Conservation (phyloP, 2,329 filamentous ascomycete species). For the Rasamsonia emersonii region DNA sequence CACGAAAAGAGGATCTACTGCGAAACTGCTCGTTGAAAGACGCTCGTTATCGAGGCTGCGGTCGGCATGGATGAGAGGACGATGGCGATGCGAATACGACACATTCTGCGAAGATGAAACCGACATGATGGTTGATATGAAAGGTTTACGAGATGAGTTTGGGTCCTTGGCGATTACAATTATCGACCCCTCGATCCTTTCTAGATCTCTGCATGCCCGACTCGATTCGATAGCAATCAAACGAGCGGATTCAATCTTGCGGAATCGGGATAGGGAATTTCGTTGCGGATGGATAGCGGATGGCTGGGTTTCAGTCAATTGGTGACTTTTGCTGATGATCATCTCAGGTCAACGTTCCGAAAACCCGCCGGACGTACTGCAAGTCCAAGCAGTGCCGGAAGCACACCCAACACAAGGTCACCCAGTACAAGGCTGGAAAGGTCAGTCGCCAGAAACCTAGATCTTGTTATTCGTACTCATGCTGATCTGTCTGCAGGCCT, state of each 20-base stretch:
- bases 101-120: too few species aligned
- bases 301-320: neutral
- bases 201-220: too few species aligned
- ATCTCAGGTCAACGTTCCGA: constrained; percentile 87
- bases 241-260: too few species aligned
- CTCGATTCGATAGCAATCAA: constrained; percentile 10
- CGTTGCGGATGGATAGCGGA: neutral
- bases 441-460: constrained; percentile 36
- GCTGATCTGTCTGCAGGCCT: constrained; percentile 50
- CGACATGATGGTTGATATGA: too few species aligned
- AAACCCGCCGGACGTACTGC: constrained; percentile 96
- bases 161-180: neutral
- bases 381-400: constrained; percentile 92
- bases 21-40: too few species aligned
- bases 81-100: too few species aligned
- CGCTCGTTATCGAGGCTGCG: too few species aligned
- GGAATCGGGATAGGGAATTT: neutral
- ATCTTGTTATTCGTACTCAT: constrained; percentile 16
- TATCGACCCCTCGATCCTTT: too few species aligned
- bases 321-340: constrained; percentile 7
- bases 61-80: too few species aligned
- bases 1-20: too few species aligned
- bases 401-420: constrained; percentile 88
- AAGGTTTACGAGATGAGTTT: neutral
- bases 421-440: constrained; percentile 96